Percentiles rank a stretch among this genome's conserved stretches.
These are phyloP conservation scores for Cyberlindnera japonica DNA, from an alignment of 805 yeast species.

Conservation along the genomic window DNA sequence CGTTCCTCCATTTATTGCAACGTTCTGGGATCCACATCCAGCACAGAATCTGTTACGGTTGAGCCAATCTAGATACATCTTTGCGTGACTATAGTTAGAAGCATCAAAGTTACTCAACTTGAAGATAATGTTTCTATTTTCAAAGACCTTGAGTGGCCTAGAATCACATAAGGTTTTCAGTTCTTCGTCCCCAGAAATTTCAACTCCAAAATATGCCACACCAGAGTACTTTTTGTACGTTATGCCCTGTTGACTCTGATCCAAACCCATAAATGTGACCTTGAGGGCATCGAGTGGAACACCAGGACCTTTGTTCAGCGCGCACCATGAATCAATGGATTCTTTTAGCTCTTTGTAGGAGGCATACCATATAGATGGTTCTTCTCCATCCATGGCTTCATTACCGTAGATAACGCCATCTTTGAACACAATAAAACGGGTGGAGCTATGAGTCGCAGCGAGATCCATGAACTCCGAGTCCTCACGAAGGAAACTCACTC, in stretches of 20 bases:
- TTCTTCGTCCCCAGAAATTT: slow-evolving; percentile 31
- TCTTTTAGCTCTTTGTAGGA: slow-evolving; percentile 15
- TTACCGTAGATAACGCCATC: slow-evolving; percentile 26
- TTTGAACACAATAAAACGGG: slow-evolving; percentile 39
- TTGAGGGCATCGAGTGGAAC: slow-evolving; percentile 33
- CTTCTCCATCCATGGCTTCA: neutral
- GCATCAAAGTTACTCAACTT: slow-evolving; percentile 43
- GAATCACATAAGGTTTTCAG: neutral
- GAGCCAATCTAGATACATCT: slow-evolving; percentile 86
- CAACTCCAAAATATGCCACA: slow-evolving; percentile 61
- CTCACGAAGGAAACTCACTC: slow-evolving; percentile 55
- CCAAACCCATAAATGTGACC: slow-evolving; percentile 48
- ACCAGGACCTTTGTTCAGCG: slow-evolving; percentile 9
- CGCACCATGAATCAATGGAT: slow-evolving; percentile 16
- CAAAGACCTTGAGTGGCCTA: slow-evolving; percentile 1
- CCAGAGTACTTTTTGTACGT: slow-evolving; percentile 49
- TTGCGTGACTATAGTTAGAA: slow-evolving; percentile 72
- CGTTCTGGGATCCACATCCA: slow-evolving; percentile 70
- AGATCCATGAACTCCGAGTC: slow-evolving; percentile 44
- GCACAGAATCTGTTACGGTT: slow-evolving; percentile 74
- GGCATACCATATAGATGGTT: slow-evolving; percentile 9
- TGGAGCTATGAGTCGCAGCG: slow-evolving; percentile 37
- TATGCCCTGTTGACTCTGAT: slow-evolving; percentile 36
- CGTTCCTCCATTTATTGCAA: slow-evolving; percentile 66
- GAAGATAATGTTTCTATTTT: slow-evolving; percentile 20